Evolutionary conservation across 192 early-diverging fungal species (phyloP), one percentile per base, ranked within the genome.

Genomic region (Rhizoclosmatium globosum): DNA sequence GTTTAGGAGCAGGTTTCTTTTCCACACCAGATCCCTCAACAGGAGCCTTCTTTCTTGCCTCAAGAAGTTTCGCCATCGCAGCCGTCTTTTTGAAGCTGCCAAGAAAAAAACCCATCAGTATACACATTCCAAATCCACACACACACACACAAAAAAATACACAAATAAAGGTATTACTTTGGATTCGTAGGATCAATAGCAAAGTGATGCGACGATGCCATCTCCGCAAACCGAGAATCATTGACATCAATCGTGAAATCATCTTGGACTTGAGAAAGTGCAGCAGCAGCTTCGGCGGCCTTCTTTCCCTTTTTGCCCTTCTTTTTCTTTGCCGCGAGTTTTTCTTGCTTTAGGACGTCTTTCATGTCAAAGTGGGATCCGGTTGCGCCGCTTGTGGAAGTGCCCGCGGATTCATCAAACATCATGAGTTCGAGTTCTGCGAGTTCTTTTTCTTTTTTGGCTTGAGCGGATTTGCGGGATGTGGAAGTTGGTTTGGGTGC

Each of bases 101-200:
- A 43, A 13, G 19, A 43, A 48, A 58, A 64, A 17, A 47, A 72
- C 11, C 11, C 74, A 44, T 15, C 2, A 58, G 21, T 58, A 17
- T n/a, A 21, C 57, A 58, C 57, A 17, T 21, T 17, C 17, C 19
- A 65, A 39, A 38, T 39, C 21, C 64, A 50, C 19, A 69, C 38
- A 17, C 19, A 69, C 15, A 47, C 31, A 31, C 19, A 48, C 17
- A 44, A 66, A 42, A 66, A 42, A 66, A 66, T 17, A 66, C 13
- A 57, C 56, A 48, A 47, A n/a, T 45, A 44, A 66, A 68, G 47
- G 9, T 70, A 68, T 47, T 86, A 94, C 86, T 94, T 91, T 68
- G 97, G 94, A 85, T 95, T 97, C 48, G 95, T 96, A 19, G 96
- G 95, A 80, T 99, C 97, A 60, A 99, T 94, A 41, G 95, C 95